Base-by-base conservation (phyloP, 306 rosid species). In the Chamaecrista fasciculata region DNA sequence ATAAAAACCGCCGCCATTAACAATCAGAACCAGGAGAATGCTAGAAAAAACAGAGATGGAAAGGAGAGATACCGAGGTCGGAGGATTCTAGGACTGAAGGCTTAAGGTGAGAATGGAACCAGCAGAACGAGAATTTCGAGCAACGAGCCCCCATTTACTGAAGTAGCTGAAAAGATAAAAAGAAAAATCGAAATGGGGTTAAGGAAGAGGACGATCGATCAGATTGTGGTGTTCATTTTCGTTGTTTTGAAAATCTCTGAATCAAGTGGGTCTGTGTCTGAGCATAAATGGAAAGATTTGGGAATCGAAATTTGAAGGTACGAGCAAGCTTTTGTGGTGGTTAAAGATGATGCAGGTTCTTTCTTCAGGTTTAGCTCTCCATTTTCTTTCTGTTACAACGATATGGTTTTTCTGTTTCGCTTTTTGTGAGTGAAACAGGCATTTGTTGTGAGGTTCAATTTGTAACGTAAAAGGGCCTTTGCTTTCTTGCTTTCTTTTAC, bases 101-200 rank as follows among this genome's bases (percentile, higher is more conserved):
- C 56, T 82, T 87, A 67, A 84, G 87, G 74, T 84, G 89, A 62
- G 86, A 80, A 19, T 78, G 77, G 74, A 84, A 87, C 89, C 92
- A 87, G 78, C 92, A 87, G 66, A 84, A 67, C 5, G 89, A 87
- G 86, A 87, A 82, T 77, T 83, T 87, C 42, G 92, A 87, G 85
- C 92, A 87, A 55, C 87, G 81, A 64, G 86, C 89, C 71, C 92
- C 92, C 92, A 87, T 87, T 19, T 58, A 59, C 19, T 79, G 55
- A 67, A 15, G 57, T 43, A 58, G 31, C 23, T 16, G 28, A 56
- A 42, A n/a, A n/a, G n/a, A n/a, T n/a, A n/a, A n/a, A n/a, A n/a
- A n/a, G n/a, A n/a, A n/a, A 56, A 15, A 50, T 24, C n/a, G 49
- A 25, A 12, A 67, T 19, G 43, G 9, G 4, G 20, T 24, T 50